Conservation (phyloP, 2,329 filamentous ascomycete genomes). For the Colletotrichum sidae region DNA sequence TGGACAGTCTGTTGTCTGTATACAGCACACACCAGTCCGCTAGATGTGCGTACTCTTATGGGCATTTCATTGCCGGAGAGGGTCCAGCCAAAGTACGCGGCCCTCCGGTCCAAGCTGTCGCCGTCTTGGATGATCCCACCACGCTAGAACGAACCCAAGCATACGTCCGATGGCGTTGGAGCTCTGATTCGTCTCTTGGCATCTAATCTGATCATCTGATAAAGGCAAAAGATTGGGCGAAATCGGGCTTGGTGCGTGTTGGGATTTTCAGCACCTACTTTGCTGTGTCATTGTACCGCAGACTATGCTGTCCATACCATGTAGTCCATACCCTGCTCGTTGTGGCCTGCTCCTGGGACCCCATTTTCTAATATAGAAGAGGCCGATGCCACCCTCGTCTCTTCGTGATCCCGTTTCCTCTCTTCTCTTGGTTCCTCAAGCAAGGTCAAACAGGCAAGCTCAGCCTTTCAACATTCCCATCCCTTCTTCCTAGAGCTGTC, state of each 20-base stretch:
- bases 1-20: too few species aligned
- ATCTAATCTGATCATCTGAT: slow-evolving; percentile 38
- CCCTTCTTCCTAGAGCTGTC: slow-evolving; percentile 17
- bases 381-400: slow-evolving; percentile 10
- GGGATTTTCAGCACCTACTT: background rate
- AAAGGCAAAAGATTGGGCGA: slow-evolving; percentile 31
- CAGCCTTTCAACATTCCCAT: slow-evolving; percentile 23
- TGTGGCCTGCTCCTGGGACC: slow-evolving; percentile 3
- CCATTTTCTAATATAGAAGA: slow-evolving; percentile 23
- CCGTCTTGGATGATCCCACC: slow-evolving; percentile 28
- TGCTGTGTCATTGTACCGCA: too few species aligned
- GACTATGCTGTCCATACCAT: too few species aligned
- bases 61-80: slow-evolving; percentile 13
- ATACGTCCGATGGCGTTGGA: slow-evolving; percentile 18
- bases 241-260: slow-evolving; percentile 21
- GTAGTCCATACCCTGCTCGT: background rate
- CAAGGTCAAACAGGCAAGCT: slow-evolving; percentile 27
- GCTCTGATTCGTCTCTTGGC: slow-evolving; percentile 23
- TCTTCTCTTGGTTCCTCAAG: slow-evolving; percentile 23
- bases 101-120: slow-evolving; percentile 27
- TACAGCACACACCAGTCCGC: too few species aligned
- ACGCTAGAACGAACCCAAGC: slow-evolving; percentile 35
- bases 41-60: too few species aligned
- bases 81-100: slow-evolving; percentile 33
- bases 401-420: background rate